phyloP scores from a whole-genome alignment of 345 rosid species.

The Gossypium arboreum region DNA sequence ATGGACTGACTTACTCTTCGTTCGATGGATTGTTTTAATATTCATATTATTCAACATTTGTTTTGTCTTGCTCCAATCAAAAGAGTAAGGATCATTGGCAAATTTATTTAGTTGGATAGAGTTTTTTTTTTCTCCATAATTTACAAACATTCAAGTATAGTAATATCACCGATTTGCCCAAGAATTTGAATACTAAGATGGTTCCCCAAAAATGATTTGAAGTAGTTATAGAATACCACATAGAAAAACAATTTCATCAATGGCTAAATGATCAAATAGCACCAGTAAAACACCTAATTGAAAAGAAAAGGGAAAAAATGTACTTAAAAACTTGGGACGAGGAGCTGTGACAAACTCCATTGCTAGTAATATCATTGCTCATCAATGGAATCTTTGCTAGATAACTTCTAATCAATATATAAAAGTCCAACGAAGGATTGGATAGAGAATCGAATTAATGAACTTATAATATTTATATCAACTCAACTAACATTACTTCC shows the following conservation, averaged over 20 bases:
- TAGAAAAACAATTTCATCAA: neutral
- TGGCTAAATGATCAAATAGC: neutral
- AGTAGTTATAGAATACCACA: slow-evolving; percentile 2
- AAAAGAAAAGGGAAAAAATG: neutral
- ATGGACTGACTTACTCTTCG: too few relatives aligned
- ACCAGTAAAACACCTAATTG: neutral
- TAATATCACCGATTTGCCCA: slow-evolving; percentile 44
- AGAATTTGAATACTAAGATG: slow-evolving; percentile 64
- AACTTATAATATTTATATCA: neutral
- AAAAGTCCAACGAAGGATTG: neutral
- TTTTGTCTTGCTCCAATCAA: too few relatives aligned
- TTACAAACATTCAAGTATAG: slow-evolving; percentile 57
- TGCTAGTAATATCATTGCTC: slow-evolving; percentile 66
- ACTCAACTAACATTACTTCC: slow-evolving; percentile 38
- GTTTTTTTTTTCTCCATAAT: slow-evolving; percentile 8
- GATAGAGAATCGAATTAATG: neutral
- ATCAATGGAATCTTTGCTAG: neutral
- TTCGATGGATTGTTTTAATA: too few relatives aligned
- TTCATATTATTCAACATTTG: too few relatives aligned
- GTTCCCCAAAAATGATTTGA: slow-evolving; percentile 65
- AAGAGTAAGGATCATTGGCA: too few relatives aligned
- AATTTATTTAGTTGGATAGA: too few relatives aligned
- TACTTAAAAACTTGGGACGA: slow-evolving; percentile 51
- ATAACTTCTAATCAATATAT: neutral
- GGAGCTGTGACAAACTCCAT: slow-evolving; percentile 45